Evolutionary conservation across 345 rosid genomes (phyloP).

Genomic region (Triadica sebifera): DNA sequence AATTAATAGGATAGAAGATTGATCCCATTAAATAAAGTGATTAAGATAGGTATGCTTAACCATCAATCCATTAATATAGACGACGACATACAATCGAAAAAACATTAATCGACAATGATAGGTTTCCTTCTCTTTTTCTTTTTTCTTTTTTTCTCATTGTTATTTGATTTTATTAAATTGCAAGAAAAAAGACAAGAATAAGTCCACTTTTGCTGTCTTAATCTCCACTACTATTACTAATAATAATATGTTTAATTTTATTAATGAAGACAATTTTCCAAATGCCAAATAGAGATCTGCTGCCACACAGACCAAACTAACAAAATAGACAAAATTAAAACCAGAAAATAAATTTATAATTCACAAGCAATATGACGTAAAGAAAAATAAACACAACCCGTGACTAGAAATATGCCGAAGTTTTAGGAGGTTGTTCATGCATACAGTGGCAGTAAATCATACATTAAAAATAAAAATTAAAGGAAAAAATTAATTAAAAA

Average conservation of each 20-base stretch:
- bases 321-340: no score
- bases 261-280: not conserved
- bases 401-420: not conserved
- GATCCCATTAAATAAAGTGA: no score
- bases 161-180: not conserved
- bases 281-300: no score
- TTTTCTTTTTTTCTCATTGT: no score
- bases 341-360: not conserved
- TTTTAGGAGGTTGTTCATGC: slow-evolving; percentile 20
- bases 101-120: not conserved
- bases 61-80: slow-evolving; percentile 5
- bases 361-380: slow-evolving; percentile 14
- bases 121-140: not conserved
- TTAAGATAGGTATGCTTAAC: not conserved
- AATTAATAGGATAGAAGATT: no score
- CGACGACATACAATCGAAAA: not conserved
- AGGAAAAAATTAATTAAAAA: slow-evolving; percentile 26
- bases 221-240: not conserved
- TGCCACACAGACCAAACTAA: no score
- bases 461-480: slow-evolving; percentile 15
- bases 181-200: not conserved
- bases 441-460: slow-evolving; percentile 15
- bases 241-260: not conserved
- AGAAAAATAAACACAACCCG: slow-evolving; percentile 13
- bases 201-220: not conserved